Evolutionary conservation across 768 basidiomycete species (phyloP), one percentile per base, ranked within the genome.

Genomic region (Boletus rubropictus): DNA sequence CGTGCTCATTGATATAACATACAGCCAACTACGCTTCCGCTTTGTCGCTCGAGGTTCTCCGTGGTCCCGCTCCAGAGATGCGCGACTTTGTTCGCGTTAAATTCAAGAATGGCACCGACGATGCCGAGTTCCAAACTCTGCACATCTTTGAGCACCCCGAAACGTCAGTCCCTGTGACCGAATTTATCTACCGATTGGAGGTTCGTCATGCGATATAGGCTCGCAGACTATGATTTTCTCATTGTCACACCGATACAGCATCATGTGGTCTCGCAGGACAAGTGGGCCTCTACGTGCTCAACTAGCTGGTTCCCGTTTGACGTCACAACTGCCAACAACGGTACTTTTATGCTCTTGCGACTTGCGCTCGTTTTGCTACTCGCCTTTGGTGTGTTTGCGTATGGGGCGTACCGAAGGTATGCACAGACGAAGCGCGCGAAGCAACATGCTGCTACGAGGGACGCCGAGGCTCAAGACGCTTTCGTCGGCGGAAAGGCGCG

Each of bases 11-110:
- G 7, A 35, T 46, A 15, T 31, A 8, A 28, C 12, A 1, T 34
- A 38, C 43, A 89, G 87, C 86, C 52, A 73, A 89, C 63, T 87
- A 73, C 56, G 79, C 81, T 2, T 81, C 85, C 28, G 84, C 86
- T 22, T 64, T 88, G 48, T 80, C 78, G 32, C 81, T 89, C 42
- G 88, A 89, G 69, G 73, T 89, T 52, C 78, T 84, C 60, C 80
- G 82, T 35, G 82, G 84, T 17, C 76, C 79, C 43, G 80, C 81
- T n/a, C 84, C 84, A 11, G 85, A 87, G 51, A 70, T 78, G 57
- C 81, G 85, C 39, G 84, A 88, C 69, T 88, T 88, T 72, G 72
- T 90, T 54, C 82, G 86, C 51, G 74, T 89, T 77, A 82, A 78
- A 66, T 88, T 88, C 78, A 84, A 80, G 76, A 89, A 89, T 62